Percentiles rank a stretch among this genome's conserved stretches.
phyloP scores from a whole-genome alignment of 2,329 filamentous ascomycete species.

The Aspergillus tanneri region DNA sequence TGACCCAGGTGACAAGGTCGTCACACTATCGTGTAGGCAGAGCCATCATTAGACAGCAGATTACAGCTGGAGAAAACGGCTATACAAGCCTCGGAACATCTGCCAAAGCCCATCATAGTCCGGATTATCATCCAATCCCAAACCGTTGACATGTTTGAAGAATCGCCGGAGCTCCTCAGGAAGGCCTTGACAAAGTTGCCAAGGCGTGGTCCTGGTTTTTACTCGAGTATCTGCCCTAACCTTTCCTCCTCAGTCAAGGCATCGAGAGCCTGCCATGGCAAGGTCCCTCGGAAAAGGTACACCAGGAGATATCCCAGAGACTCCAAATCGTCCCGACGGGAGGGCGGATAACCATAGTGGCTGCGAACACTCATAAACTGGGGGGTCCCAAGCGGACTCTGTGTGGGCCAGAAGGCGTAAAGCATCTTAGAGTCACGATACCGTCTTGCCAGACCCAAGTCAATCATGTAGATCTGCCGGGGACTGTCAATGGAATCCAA shows the following conservation, averaged over 20 bases:
- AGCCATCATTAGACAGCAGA: too few species aligned
- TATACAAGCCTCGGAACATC: too few species aligned
- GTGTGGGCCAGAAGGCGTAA: neutral
- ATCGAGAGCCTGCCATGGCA: neutral
- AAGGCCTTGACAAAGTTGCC: neutral
- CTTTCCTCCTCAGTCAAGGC: neutral
- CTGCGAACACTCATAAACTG: neutral
- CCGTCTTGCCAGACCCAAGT: neutral
- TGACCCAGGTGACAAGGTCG: too few species aligned
- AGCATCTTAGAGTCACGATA: neutral
- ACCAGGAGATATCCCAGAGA: neutral
- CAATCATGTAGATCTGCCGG: neutral
- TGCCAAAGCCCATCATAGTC: neutral
- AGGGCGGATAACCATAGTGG: neutral
- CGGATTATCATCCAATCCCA: neutral
- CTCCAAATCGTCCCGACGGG: neutral
- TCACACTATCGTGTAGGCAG: too few species aligned
- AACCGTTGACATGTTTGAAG: neutral
- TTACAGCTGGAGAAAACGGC: too few species aligned
- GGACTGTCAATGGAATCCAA: neutral
- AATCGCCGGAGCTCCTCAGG: neutral
- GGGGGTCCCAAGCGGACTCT: neutral
- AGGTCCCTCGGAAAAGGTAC: neutral
- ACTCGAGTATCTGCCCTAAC: too few species aligned
- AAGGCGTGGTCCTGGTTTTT: neutral